Evolutionary conservation across 495 filamentous ascomycete genomes (phyloP), one percentile per base, ranked within the genome.

Genomic region (Elaphomyces granulatus): DNA sequence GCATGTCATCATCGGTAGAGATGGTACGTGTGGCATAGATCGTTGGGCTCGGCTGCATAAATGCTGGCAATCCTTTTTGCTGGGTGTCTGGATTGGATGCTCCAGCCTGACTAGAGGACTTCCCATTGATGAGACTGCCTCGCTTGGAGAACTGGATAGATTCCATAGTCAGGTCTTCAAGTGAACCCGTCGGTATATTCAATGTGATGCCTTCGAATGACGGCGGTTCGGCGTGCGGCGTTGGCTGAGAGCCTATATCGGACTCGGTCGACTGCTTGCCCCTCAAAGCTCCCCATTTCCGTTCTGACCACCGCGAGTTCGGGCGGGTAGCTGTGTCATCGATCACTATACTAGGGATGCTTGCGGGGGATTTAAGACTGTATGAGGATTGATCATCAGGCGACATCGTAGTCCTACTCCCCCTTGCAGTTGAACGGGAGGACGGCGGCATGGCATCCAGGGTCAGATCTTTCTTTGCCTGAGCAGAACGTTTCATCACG

Each of bases 1-100:
- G 71, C 68, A 76, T 79, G 55, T 86, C 83, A 47, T 87, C 77
- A 50, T 93, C 86, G 18, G 80, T 71, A 37, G 87, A 87, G 41
- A 66, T 60, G 12, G 54, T 60, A 41, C 59, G 51, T 33, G 40
- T 51, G 19, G 49, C 50, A 32, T 56, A 51, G 45, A 46, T 62
- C 32, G 52, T 54, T 31, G 54, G 56, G 35, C 57, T 54, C 15
- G 61, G 47, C 38, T 53, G 58, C 19, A 65, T 56, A 30, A 54
- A 57, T 8, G 52, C 40, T 39, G 52, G 40, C 10, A 21, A 16
- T 32, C 33, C 23, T 33, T 37, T 43, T 9, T 38, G 36, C 28
- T 10, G 35, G 33, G 12, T 20, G 8, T 20, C 15, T 8, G 8
- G 4, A 8, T 8, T 14, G 18, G 17, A 37, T n/a, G 14, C 14